A percentile compares a stretch with the other conserved stretches of the same genome.
Evolutionary conservation across 495 filamentous ascomycete species (phyloP).

Genomic region (Hypoxylon rickii): DNA sequence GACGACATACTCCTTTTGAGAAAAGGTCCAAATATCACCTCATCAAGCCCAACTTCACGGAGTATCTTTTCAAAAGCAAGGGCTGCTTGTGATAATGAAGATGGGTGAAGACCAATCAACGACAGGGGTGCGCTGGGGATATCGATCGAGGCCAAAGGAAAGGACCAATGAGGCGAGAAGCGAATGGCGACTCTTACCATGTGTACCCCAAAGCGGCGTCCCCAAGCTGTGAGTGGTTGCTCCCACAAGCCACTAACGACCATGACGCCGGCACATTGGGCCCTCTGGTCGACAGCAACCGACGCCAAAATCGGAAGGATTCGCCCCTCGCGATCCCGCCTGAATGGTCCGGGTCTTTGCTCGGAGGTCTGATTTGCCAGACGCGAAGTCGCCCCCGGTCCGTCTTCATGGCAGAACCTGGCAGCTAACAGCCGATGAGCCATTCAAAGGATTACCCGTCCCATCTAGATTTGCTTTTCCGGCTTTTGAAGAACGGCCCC

Average conservation of each 20-base stretch:
- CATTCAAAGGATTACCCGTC: neutral
- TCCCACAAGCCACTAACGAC: neutral
- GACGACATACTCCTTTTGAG: no score
- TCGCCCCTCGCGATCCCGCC: constrained; percentile 7
- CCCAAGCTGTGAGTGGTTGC: no score
- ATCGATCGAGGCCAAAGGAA: no score
- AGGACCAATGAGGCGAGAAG: no score
- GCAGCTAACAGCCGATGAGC: neutral
- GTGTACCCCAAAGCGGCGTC: no score
- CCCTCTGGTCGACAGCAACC: neutral
- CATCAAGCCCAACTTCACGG: no score
- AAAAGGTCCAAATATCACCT: no score
- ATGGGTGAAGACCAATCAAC: no score
- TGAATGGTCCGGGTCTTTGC: constrained; percentile 16
- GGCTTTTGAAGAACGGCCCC: constrained; percentile 5
- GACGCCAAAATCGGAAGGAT: neutral
- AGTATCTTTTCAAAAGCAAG: no score
- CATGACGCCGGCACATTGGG: neutral
- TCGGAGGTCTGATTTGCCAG: constrained; percentile 11
- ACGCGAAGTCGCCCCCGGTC: neutral
- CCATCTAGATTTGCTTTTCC: neutral
- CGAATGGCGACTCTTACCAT: no score
- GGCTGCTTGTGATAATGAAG: no score
- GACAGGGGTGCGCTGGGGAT: no score
- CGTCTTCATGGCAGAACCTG: constrained; percentile 7